A percentile compares a stretch with the other conserved stretches of the same genome.
Evolutionary conservation across 345 rosid genomes (phyloP).

Genomic region (Xanthoceras sorbifolium): DNA sequence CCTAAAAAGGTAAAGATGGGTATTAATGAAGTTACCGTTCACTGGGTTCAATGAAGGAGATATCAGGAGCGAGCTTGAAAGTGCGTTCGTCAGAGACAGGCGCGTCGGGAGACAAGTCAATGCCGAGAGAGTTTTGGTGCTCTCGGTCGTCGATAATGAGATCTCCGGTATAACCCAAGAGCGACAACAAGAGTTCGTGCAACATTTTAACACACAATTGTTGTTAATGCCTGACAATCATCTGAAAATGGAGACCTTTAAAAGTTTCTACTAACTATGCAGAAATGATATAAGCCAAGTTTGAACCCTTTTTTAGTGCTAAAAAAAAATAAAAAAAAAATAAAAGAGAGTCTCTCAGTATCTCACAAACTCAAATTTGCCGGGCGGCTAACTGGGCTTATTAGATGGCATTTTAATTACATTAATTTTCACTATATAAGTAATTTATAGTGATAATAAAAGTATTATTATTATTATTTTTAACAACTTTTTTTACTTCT

Average conservation of each 20-base stretch:
- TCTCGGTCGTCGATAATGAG: conserved; percentile 88
- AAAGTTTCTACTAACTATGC: background rate
- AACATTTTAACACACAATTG: conserved; percentile 43
- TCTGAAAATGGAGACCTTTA: background rate
- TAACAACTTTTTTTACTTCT: too few species aligned
- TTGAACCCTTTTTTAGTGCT: background rate
- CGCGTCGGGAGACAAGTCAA: conserved; percentile 53
- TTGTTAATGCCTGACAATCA: background rate
- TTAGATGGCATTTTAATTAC: background rate
- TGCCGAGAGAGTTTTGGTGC: conserved; percentile 59
- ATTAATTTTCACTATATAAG: background rate
- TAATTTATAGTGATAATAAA: too few species aligned
- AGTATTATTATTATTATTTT: too few species aligned
- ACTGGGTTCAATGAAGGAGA: conserved; percentile 82
- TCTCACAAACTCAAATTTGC: background rate
- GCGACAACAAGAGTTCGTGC: conserved; percentile 87
- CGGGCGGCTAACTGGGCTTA: background rate
- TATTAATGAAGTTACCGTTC: conserved; percentile 55
- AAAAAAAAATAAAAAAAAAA: too few species aligned
- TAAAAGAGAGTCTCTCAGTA: too few species aligned
- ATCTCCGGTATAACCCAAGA: conserved; percentile 90
- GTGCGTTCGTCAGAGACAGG: conserved; percentile 65
- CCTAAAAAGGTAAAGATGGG: conserved; percentile 1
- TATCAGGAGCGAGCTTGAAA: conserved; percentile 88
- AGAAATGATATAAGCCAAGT: background rate